phyloP scores from a whole-genome alignment of 2,329 filamentous ascomycete genomes.

The Alternaria triticimaculans region DNA sequence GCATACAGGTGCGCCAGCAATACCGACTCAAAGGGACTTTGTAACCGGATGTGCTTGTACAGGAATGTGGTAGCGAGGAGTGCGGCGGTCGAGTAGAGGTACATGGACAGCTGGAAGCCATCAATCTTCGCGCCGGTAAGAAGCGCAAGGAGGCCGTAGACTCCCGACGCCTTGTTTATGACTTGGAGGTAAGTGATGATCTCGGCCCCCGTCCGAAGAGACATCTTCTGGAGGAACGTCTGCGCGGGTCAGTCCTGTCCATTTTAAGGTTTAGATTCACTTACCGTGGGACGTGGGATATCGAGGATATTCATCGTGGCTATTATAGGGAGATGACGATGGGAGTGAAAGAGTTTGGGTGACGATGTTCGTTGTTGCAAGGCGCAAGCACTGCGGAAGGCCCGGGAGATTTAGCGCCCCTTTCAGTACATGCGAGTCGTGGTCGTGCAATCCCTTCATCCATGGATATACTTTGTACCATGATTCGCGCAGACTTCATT shows the following conservation, averaged over 20 bases:
- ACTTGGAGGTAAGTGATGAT: slow-evolving; percentile 82
- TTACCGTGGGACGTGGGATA: slow-evolving; percentile 49
- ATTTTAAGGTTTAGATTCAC: slow-evolving; percentile 4
- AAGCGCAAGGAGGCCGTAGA: slow-evolving; percentile 89
- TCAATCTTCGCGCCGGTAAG: slow-evolving; percentile 86
- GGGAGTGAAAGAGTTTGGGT: slow-evolving; percentile 11
- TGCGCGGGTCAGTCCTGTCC: slow-evolving; percentile 49
- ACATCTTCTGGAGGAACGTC: slow-evolving; percentile 86
- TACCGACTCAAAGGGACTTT: slow-evolving; percentile 79
- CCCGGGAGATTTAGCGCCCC: slow-evolving; percentile 26
- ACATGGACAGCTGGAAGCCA: slow-evolving; percentile 84
- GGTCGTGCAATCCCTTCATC: neutral
- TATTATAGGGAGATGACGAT: neutral
- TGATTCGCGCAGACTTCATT: neutral
- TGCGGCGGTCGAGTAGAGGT: slow-evolving; percentile 81
- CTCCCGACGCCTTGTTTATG: slow-evolving; percentile 89
- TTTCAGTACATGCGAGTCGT: slow-evolving; percentile 13
- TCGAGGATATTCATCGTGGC: slow-evolving; percentile 42
- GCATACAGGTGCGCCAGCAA: slow-evolving; percentile 85
- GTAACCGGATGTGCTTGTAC: slow-evolving; percentile 78
- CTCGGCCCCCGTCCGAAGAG: slow-evolving; percentile 83
- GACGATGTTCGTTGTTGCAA: slow-evolving; percentile 2
- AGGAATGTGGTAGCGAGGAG: slow-evolving; percentile 73
- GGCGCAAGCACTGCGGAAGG: slow-evolving; percentile 15
- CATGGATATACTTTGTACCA: neutral